Evolutionary conservation across 305 asterid genomes (phyloP), one percentile per base, ranked within the genome.

Genomic region (Fraxinus sp.): DNA sequence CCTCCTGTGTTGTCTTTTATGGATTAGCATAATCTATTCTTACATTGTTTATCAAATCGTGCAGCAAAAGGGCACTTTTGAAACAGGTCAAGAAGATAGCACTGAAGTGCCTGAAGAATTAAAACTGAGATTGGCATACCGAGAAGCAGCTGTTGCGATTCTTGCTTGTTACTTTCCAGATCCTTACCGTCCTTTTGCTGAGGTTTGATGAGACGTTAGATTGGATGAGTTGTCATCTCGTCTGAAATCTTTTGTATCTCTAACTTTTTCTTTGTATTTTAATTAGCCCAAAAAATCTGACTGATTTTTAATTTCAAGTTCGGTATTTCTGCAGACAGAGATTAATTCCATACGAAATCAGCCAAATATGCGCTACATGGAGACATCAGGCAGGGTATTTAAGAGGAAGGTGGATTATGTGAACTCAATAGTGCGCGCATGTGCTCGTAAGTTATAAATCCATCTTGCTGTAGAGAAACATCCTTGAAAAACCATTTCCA

Each of bases 11-110:
- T 39, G 22, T 74, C 74, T 78, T 30, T 73, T 76, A 44, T 86
- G 78, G 64, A 24, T 70, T n/a, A 64, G 74, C 71, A 72, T 77
- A 46, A 68, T 78, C 70, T 82, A 55, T 79, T 22, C 76, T 85
- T 79, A 78, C 78, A 20, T 83, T 80, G 78, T 75, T 83, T 57
- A 80, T 84, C 82, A 72, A 82, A 88, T 85, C 66, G 79, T 91
- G 92, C 95, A 96, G 99, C 99, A 96, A 96, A 84, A 91, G 87
- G 99, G 99, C 36, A 96, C 99, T 59, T 96, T 96, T 85, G 99
- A 96, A 89, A 94, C 99, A 33, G 99, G 99, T 82, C 98, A 96
- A 91, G 99, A 96, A 84, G 98, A 96, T 86, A 88, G 90, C 68
- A 89, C 92, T 78, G 98, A 92, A 82, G 97, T 96, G 83, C 99